Conservation (phyloP, 257 asterid genomes). For the Solanum chmielewskii region DNA sequence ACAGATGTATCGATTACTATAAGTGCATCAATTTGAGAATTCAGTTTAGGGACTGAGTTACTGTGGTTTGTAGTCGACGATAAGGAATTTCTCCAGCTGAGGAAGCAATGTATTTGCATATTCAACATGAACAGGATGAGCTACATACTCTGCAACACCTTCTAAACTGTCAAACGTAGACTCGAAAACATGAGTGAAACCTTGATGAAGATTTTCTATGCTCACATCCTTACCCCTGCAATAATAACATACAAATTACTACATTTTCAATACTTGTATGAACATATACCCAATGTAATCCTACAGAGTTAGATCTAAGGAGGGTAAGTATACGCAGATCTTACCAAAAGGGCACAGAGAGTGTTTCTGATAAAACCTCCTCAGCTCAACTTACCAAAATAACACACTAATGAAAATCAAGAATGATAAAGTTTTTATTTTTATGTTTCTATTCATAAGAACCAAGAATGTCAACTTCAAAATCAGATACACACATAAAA, state of each 20-base stretch:
- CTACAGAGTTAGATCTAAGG: background rate
- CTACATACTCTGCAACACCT: slow-evolving; percentile 63
- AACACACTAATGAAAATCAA: background rate
- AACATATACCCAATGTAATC: background rate
- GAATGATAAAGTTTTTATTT: background rate
- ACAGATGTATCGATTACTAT: background rate
- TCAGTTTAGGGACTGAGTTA: slow-evolving; percentile 21
- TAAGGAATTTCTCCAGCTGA: slow-evolving; percentile 52
- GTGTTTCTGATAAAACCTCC: background rate
- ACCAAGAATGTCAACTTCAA: background rate
- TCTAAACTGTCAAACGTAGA: slow-evolving; percentile 67
- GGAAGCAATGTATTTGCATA: slow-evolving; percentile 40
- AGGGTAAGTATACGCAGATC: background rate
- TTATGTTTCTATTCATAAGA: background rate
- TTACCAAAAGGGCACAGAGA: background rate
- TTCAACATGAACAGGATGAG: slow-evolving; percentile 53
- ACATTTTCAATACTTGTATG: background rate
- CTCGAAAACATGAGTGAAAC: slow-evolving; percentile 85
- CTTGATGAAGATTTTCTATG: slow-evolving; percentile 66
- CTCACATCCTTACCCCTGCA: slow-evolving; percentile 83
- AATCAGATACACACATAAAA: background rate
- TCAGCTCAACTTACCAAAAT: background rate
- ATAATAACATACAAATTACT: background rate
- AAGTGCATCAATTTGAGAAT: background rate
- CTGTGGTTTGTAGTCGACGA: slow-evolving; percentile 65